These are phyloP conservation scores for Penicillium chermesinum DNA, from an alignment of 495 filamentous ascomycete genomes.

Conservation along the genomic window DNA sequence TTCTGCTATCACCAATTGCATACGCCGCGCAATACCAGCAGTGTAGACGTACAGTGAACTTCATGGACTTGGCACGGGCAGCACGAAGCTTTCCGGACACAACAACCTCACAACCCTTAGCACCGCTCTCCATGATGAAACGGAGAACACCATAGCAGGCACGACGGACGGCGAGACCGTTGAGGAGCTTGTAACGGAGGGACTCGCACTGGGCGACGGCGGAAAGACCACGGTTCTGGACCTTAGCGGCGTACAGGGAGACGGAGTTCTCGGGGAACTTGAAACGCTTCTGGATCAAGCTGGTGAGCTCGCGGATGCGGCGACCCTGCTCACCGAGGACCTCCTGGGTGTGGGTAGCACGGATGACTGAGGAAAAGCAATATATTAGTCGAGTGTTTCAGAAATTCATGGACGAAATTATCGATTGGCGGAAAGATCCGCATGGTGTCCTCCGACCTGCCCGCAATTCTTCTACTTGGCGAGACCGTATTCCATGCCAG, in stretches of 20 bases:
- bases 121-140: constrained; percentile 99
- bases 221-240: constrained; percentile 99
- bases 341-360: constrained; percentile 99
- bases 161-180: constrained; percentile 94
- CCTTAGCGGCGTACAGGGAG: constrained; percentile 99
- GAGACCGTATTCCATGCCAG: not conserved
- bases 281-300: constrained; percentile 99
- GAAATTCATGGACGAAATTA: constrained; percentile 3
- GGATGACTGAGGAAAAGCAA: constrained; percentile 63
- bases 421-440: not conserved
- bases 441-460: not conserved
- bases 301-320: constrained; percentile 99
- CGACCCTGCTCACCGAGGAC: constrained; percentile 99
- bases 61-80: constrained; percentile 99
- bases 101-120: constrained; percentile 99
- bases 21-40: not conserved
- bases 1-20: not conserved
- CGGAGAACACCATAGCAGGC: constrained; percentile 99
- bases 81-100: constrained; percentile 98
- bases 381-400: constrained; percentile 33
- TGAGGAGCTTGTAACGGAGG: constrained; percentile 98
- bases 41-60: constrained; percentile 78
- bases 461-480: not conserved
- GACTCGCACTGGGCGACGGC: constrained; percentile 99
- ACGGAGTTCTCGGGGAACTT: constrained; percentile 99